These are phyloP conservation scores for Aspergillus vadensis DNA, from an alignment of 2,329 filamentous ascomycete species.

Conservation along the genomic window DNA sequence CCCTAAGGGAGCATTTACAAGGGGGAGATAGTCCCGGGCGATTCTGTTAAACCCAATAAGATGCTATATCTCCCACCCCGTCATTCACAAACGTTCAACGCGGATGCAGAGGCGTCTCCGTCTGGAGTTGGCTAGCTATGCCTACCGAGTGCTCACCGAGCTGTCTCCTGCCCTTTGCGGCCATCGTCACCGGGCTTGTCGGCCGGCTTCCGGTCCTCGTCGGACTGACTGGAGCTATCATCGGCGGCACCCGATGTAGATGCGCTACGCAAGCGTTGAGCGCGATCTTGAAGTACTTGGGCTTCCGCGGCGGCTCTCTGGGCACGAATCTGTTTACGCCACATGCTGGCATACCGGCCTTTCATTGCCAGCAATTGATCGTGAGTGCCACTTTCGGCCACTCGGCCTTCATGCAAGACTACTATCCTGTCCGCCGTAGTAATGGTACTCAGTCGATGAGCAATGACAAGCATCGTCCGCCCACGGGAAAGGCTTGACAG, in stretches of 20 bases:
- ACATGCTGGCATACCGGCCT: constrained; percentile 81
- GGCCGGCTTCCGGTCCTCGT: constrained; percentile 45
- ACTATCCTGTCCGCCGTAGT: constrained; percentile 84
- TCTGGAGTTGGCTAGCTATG: constrained; percentile 35
- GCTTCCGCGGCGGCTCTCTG: constrained; percentile 69
- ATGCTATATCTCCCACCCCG: constrained; percentile 12
- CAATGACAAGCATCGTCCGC: constrained; percentile 92
- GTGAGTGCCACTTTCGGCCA: constrained; percentile 78
- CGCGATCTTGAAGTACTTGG: constrained; percentile 47
- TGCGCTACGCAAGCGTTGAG: constrained; percentile 46
- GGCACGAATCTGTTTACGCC: constrained; percentile 82
- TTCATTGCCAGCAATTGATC: constrained; percentile 69
- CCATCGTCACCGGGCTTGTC: constrained; percentile 57
- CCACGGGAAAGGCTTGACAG: constrained; percentile 79
- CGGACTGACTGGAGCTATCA: constrained; percentile 53
- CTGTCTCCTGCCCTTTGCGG: constrained; percentile 10
- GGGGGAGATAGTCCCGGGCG: constrained; percentile 12
- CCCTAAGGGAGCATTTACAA: constrained; percentile 19
- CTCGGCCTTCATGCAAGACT: constrained; percentile 73
- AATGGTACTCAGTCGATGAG: constrained; percentile 83
- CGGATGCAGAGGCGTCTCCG: background rate
- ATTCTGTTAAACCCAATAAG: constrained; percentile 11
- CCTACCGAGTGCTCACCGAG: background rate
- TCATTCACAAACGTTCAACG: constrained; percentile 9
- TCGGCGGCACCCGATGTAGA: constrained; percentile 42